Conservation (phyloP, 129 eudicot genomes). For the Chrysanthemum lavandulifolium region DNA sequence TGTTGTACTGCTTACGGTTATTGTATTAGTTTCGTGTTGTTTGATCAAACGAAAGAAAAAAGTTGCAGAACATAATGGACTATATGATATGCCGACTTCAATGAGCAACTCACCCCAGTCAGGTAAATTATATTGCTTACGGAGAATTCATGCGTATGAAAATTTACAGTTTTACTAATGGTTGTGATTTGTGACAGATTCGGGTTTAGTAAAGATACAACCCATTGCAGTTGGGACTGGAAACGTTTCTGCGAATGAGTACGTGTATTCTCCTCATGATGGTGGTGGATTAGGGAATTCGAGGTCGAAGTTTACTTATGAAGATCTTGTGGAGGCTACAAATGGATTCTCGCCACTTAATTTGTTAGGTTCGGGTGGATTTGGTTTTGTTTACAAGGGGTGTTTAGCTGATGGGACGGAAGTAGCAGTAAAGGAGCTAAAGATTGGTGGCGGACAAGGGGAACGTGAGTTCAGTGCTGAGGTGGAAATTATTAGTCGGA, state of each 20-base stretch:
- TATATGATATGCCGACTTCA: slow-evolving; percentile 43
- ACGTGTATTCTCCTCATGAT: slow-evolving; percentile 35
- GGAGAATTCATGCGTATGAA: neutral
- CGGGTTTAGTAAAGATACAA: slow-evolving; percentile 47
- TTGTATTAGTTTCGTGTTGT: slow-evolving; percentile 41
- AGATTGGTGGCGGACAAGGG: slow-evolving; percentile 91
- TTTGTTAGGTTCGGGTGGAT: slow-evolving; percentile 89
- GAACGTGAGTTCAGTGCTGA: slow-evolving; percentile 92
- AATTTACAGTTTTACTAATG: neutral
- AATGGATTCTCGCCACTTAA: slow-evolving; percentile 65
- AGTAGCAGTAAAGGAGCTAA: slow-evolving; percentile 89
- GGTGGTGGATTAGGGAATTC: slow-evolving; percentile 54
- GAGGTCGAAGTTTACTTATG: slow-evolving; percentile 53
- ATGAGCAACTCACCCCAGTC: slow-evolving; percentile 47
- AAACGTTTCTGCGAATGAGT: slow-evolving; percentile 33
- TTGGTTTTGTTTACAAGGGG: slow-evolving; percentile 86
- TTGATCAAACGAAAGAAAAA: slow-evolving; percentile 42
- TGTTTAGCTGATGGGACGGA: slow-evolving; percentile 63
- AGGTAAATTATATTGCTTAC: slow-evolving; percentile 37
- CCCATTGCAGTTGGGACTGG: slow-evolving; percentile 26
- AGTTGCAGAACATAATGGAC: slow-evolving; percentile 26
- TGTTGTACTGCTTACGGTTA: slow-evolving; percentile 37
- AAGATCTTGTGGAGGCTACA: slow-evolving; percentile 61
- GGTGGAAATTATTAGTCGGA: slow-evolving; percentile 81
- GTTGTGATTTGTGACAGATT: slow-evolving; percentile 45